Evolutionary conservation across 352 stramenopile species (phyloP).

Genomic region (Ophiocytium majus): DNA sequence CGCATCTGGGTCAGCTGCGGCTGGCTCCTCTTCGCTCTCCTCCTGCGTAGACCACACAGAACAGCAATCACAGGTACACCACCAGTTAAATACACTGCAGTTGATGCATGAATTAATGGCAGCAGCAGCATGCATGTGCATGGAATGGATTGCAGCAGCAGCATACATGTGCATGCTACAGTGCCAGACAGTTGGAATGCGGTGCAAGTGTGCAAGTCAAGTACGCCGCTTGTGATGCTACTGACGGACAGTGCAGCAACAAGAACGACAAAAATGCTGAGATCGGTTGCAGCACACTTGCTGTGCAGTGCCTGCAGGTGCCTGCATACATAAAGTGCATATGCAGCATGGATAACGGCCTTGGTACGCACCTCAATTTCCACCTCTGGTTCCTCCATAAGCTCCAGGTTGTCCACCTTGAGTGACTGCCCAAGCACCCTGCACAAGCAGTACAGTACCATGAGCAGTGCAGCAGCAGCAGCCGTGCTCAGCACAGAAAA

Average conservation of each 20-base stretch:
- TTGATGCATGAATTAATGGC: neutral
- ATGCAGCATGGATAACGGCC: neutral
- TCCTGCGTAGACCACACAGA: slow-evolving; percentile 13
- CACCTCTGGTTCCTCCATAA: neutral
- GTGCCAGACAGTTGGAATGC: too few species aligned
- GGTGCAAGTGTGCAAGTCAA: too few species aligned
- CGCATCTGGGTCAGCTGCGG: too few species aligned
- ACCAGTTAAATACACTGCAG: neutral
- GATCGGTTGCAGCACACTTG: neutral
- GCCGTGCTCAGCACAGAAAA: neutral
- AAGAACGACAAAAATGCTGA: neutral
- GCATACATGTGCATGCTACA: too few species aligned
- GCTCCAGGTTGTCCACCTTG: slow-evolving; percentile 7
- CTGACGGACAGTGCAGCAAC: neutral
- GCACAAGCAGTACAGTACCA: neutral
- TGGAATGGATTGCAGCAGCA: neutral
- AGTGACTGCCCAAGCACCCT: slow-evolving; percentile 18
- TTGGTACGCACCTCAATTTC: slow-evolving; percentile 3
- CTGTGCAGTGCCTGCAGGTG: neutral
- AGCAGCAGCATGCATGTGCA: neutral
- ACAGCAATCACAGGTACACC: neutral
- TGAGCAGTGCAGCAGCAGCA: neutral
- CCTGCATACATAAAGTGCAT: neutral
- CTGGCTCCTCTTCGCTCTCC: neutral
- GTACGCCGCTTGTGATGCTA: neutral